phyloP scores from a whole-genome alignment of 164 flowering plant species.

The Litsea cubeba region DNA sequence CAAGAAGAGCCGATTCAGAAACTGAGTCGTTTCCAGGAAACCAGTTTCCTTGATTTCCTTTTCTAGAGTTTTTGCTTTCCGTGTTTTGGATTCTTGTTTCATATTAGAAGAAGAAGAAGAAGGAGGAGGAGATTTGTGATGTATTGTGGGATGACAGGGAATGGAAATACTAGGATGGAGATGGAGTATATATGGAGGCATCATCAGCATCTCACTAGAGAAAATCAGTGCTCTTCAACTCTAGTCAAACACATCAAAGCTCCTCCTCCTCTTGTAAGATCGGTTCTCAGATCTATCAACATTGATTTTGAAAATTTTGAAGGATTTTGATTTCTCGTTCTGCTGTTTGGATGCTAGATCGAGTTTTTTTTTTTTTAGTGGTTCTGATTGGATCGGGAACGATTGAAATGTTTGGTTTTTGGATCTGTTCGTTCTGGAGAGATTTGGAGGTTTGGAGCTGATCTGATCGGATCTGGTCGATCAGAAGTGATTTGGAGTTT shows the following conservation, averaged over 20 bases:
- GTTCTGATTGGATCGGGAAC: no score
- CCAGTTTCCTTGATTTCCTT: neutral
- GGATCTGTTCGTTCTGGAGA: no score
- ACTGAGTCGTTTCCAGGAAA: neutral
- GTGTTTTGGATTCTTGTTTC: conserved; percentile 6
- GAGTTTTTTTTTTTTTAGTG: neutral
- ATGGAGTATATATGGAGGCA: conserved; percentile 46
- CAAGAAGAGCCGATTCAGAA: neutral
- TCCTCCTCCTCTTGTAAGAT: conserved; percentile 55
- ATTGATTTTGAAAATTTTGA: neutral
- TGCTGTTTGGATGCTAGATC: neutral
- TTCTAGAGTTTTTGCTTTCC: neutral
- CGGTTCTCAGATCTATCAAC: neutral
- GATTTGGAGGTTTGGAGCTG: no score
- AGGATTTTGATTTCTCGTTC: neutral
- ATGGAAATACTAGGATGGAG: conserved; percentile 29
- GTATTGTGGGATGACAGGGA: conserved; percentile 14
- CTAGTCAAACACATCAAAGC: conserved; percentile 66
- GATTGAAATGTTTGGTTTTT: no score
- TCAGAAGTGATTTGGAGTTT: no score
- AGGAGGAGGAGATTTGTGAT: conserved; percentile 4
- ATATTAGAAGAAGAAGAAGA: neutral
- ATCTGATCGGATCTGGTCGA: no score
- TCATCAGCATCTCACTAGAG: conserved; percentile 47
- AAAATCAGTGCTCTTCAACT: conserved; percentile 58